Percentiles rank a stretch among this genome's conserved stretches.
Evolutionary conservation across 495 filamentous ascomycete genomes (phyloP).

Genomic region (Penicillium psychrofluorescens): DNA sequence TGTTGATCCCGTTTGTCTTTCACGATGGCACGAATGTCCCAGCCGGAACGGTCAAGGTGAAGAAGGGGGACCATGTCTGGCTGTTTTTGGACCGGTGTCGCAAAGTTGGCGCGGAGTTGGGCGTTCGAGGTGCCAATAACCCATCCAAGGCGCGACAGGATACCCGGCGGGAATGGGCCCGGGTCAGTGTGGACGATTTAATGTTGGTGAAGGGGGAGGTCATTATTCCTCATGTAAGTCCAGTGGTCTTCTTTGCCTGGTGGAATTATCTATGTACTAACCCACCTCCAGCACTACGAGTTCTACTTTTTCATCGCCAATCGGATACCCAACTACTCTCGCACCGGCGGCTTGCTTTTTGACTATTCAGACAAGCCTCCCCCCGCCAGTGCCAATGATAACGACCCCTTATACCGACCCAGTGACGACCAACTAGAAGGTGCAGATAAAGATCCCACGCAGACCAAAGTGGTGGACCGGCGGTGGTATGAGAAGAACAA

Average conservation of each 20-base stretch:
- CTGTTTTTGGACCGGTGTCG: constrained; percentile 83
- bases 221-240: constrained; percentile 87
- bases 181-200: constrained; percentile 92
- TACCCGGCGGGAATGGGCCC: constrained; percentile 77
- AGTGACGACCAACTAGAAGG: constrained; percentile 61
- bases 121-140: constrained; percentile 52
- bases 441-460: constrained; percentile 64
- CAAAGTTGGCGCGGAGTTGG: constrained; percentile 80
- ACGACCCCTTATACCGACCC: constrained; percentile 37
- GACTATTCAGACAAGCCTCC: constrained; percentile 62
- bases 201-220: constrained; percentile 88
- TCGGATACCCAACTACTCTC: constrained; percentile 61
- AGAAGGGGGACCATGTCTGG: constrained; percentile 90
- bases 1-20: constrained; percentile 91
- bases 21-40: constrained; percentile 98
- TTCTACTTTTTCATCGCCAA: constrained; percentile 97
- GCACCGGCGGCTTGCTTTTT: constrained; percentile 54
- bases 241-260: not conserved
- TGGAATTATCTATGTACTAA: constrained; percentile 9
- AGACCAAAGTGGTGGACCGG: constrained; percentile 93
- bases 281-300: constrained; percentile 70
- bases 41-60: constrained; percentile 71
- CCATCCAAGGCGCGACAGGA: constrained; percentile 50
- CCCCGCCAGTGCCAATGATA: constrained; percentile 21
- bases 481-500: constrained; percentile 97